Evolutionary conservation across 2,329 filamentous ascomycete genomes (phyloP), one percentile per base, ranked within the genome.

Genomic region (Monosporascus sp.): DNA sequence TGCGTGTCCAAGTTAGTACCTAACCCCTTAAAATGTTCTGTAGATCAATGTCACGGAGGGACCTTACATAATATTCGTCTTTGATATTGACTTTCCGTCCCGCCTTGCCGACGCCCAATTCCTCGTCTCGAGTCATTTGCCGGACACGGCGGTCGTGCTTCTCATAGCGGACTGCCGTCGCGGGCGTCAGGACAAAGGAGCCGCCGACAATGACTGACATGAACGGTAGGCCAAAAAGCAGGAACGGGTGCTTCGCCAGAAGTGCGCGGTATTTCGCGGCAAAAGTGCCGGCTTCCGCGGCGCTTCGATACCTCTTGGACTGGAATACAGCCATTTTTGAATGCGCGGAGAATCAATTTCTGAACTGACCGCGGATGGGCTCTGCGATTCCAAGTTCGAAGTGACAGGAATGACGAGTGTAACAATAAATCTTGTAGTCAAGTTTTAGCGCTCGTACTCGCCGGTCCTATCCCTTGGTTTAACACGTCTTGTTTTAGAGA

Each of bases 181-280:
- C 94, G 1, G 93, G 94, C 0, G 94, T 97, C 48, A 99, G 81
- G 63, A 96, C 88, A 71, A 99, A 99, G 3, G 90, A 96, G 1
- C 91, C 93, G 2, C 87, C 90, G 25, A 99, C 83, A 66, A 99
- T 96, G 54, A 96, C 86, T 52, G 83, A 75, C 60, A 99, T 82
- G 71, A 99, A 99, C 1, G 94, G 95, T 4, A 99, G 79, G 2
- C 95, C 95, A 68, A 99, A 99, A 57, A 96, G 83, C 27, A 91
- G 75, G 70, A 99, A 99, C 1, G 94, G 95, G 63, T 89, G 90
- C 65, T 81, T 86, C 54, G 83, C 78, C 61, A 99, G 83, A 54
- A 82, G 71, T 34, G 81, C 75, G 53, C 94, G 89, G 75, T 99
- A 99, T 57, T 78, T 78, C 53, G 86, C 81, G 49, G 88, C 89